phyloP scores from a whole-genome alignment of 1,284 basidiomycete genomes.

The Heterobasidion occidentale region DNA sequence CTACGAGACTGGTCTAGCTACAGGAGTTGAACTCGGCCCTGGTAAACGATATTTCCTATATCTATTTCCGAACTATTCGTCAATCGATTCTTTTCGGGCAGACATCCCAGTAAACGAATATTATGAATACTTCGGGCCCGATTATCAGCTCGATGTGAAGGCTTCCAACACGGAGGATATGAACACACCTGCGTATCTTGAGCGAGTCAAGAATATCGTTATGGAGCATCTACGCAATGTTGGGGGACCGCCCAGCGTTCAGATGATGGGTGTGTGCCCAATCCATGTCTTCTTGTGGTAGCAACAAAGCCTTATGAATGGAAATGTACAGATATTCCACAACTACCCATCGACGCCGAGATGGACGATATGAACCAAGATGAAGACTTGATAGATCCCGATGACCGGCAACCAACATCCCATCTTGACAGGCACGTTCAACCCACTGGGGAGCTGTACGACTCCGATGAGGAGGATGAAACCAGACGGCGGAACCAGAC shows the following conservation, averaged over 20 bases:
- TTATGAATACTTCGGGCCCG: slow-evolving; percentile 98
- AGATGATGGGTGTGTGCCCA: slow-evolving; percentile 65
- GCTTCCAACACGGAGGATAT: slow-evolving; percentile 95
- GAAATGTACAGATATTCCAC: slow-evolving; percentile 49
- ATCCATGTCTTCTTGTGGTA: neutral
- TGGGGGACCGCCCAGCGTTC: slow-evolving; percentile 85
- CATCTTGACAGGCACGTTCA: slow-evolving; percentile 68
- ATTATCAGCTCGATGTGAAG: slow-evolving; percentile 95
- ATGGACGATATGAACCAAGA: slow-evolving; percentile 75
- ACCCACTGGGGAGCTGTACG: slow-evolving; percentile 73
- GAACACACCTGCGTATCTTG: slow-evolving; percentile 90
- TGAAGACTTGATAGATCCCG: slow-evolving; percentile 72
- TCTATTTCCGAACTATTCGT: neutral
- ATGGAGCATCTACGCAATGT: slow-evolving; percentile 85
- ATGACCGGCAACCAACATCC: slow-evolving; percentile 68
- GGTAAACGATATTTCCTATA: slow-evolving; percentile 36
- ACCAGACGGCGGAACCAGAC: slow-evolving; percentile 66
- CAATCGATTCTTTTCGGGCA: slow-evolving; percentile 20
- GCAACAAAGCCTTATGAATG: neutral
- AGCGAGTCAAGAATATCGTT: slow-evolving; percentile 88
- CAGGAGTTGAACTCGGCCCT: slow-evolving; percentile 86
- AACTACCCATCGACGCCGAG: slow-evolving; percentile 68
- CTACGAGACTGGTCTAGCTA: slow-evolving; percentile 94
- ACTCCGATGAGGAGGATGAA: slow-evolving; percentile 84
- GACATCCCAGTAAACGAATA: slow-evolving; percentile 97